Evolutionary conservation across 2,329 filamentous ascomycete species (phyloP).

Genomic region (Sporothrix phasma): DNA sequence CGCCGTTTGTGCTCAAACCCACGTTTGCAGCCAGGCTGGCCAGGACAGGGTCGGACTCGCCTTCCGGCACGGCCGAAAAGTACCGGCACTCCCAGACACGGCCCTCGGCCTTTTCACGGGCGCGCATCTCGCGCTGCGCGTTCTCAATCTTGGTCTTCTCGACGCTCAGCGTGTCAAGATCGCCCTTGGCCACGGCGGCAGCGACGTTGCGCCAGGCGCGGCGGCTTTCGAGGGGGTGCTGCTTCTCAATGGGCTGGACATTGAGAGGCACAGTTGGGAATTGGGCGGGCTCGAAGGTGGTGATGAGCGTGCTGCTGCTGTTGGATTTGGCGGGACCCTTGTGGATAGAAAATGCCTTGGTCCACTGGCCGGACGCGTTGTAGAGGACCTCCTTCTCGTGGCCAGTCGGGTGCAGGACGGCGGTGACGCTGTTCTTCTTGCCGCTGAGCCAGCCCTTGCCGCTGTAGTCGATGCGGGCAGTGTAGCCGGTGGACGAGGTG

Average conservation of each 20-base stretch:
- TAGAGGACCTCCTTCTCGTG: constrained; percentile 66
- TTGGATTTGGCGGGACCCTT: constrained; percentile 46
- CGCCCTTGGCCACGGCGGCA: constrained; percentile 65
- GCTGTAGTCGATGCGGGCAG: constrained; percentile 82
- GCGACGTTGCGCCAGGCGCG: constrained; percentile 84
- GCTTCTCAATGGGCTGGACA: constrained; percentile 62
- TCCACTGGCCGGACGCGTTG: constrained; percentile 87
- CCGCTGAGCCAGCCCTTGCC: constrained; percentile 92
- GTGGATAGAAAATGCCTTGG: constrained; percentile 68
- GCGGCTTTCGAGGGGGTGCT: constrained; percentile 79
- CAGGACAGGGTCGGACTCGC: constrained; percentile 37
- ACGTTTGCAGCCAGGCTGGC: constrained; percentile 35
- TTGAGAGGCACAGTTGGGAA: constrained; percentile 55
- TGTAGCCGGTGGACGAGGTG: constrained; percentile 74
- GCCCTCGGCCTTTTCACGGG: constrained; percentile 64
- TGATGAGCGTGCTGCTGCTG: constrained; percentile 37
- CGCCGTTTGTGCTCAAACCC: constrained; percentile 41
- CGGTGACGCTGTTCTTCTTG: constrained; percentile 86
- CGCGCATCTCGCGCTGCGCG: constrained; percentile 65
- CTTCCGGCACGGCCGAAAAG: constrained; percentile 50
- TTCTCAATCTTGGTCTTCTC: constrained; percentile 90
- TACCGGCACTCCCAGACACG: constrained; percentile 74
- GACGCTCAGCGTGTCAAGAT: constrained; percentile 67
- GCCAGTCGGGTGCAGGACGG: constrained; percentile 60
- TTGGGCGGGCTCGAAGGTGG: constrained; percentile 50